These are phyloP conservation scores for Diaporthe sp. DNA, from an alignment of 2,329 filamentous ascomycete genomes.

Conservation along the genomic window DNA sequence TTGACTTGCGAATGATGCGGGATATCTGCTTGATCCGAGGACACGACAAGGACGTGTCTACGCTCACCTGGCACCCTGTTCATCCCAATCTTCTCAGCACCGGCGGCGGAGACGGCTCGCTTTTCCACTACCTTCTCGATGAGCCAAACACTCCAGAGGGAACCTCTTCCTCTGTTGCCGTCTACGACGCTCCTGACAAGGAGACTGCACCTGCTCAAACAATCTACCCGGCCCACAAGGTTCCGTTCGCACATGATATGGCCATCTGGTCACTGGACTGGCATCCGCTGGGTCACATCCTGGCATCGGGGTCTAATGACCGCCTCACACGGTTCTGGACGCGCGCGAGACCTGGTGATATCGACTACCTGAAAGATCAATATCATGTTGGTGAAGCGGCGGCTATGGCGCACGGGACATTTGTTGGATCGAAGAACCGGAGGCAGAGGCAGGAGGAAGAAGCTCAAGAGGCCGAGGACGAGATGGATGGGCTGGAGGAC, in stretches of 20 bases:
- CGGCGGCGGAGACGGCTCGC: slow-evolving; percentile 88
- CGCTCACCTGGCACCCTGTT: slow-evolving; percentile 92
- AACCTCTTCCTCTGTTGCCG: slow-evolving; percentile 78
- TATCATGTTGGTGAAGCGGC: slow-evolving; percentile 96
- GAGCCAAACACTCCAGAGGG: slow-evolving; percentile 89
- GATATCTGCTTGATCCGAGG: slow-evolving; percentile 94
- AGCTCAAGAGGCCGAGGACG: slow-evolving; percentile 93
- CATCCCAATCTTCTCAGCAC: slow-evolving; percentile 92
- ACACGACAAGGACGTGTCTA: slow-evolving; percentile 96
- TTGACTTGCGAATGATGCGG: slow-evolving; percentile 98
- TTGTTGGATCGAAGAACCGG: slow-evolving; percentile 83
- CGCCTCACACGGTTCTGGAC: slow-evolving; percentile 98
- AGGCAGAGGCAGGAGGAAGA: slow-evolving; percentile 91
- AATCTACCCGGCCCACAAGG: slow-evolving; percentile 90
- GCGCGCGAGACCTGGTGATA: slow-evolving; percentile 87
- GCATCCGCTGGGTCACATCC: slow-evolving; percentile 95
- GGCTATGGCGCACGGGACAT: slow-evolving; percentile 95
- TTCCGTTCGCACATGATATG: slow-evolving; percentile 91
- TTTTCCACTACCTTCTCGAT: slow-evolving; percentile 96
- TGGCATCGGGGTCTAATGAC: slow-evolving; percentile 96
- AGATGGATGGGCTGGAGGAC: slow-evolving; percentile 91
- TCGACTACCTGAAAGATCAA: slow-evolving; percentile 87
- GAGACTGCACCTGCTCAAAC: slow-evolving; percentile 85
- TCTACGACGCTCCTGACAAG: slow-evolving; percentile 88
- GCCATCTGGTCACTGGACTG: slow-evolving; percentile 98